Evolutionary conservation across 1,284 basidiomycete genomes (phyloP).

Genomic region (Rhizoctonia solani): DNA sequence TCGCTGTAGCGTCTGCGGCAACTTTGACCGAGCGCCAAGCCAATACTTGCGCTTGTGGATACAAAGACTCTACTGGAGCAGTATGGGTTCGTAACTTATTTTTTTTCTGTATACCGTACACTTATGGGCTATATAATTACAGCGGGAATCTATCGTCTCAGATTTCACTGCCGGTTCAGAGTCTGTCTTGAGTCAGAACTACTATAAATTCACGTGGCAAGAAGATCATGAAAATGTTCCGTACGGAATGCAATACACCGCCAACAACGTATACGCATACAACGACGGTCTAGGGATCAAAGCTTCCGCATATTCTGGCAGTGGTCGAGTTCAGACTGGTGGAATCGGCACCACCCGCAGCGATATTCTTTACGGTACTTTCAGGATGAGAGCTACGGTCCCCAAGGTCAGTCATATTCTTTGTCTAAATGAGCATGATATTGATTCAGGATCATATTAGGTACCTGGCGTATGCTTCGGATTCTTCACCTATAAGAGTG

Average conservation of each 20-base stretch:
- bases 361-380: conserved; percentile 39
- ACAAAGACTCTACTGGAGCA: conserved; percentile 36
- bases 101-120: not conserved
- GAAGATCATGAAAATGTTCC: conserved; percentile 23
- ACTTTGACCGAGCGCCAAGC: conserved; percentile 27
- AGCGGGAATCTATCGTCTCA: conserved; percentile 37
- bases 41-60: conserved; percentile 39
- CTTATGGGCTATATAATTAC: not conserved
- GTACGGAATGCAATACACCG: conserved; percentile 20
- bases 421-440: not conserved
- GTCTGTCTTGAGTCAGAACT: conserved; percentile 10
- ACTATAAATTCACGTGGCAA: not conserved
- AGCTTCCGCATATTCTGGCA: conserved; percentile 36
- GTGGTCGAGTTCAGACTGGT: conserved; percentile 33
- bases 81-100: conserved; percentile 36
- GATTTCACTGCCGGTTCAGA: conserved; percentile 36
- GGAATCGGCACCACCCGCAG: conserved; percentile 36
- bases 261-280: conserved; percentile 32
- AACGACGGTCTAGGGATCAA: conserved; percentile 38
- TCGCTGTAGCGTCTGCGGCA: not conserved
- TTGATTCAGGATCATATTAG: conserved; percentile 8
- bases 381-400: conserved; percentile 40
- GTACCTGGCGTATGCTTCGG: conserved; percentile 36
- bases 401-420: conserved; percentile 26
- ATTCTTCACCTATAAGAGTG: conserved; percentile 35